Evolutionary conservation across 495 filamentous ascomycete genomes (phyloP).

Genomic region (Tuber aestivum): DNA sequence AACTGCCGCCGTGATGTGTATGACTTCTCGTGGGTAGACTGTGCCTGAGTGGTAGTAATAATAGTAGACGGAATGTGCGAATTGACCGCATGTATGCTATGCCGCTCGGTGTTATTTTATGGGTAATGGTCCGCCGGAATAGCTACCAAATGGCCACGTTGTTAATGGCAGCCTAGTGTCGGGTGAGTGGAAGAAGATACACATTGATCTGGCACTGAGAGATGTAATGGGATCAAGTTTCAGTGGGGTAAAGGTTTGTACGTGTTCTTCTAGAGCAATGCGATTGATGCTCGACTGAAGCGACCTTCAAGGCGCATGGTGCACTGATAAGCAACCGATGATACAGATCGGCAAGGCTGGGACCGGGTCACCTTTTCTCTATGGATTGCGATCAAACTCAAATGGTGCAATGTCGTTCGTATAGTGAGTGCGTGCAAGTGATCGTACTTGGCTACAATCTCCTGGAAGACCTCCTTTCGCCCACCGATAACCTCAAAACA

Average conservation of each 20-base stretch:
- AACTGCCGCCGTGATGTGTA: background rate
- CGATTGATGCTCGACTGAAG: background rate
- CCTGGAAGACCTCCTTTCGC: background rate
- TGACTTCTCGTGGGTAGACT: background rate
- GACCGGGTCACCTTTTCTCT: background rate
- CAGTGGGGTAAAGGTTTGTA: background rate
- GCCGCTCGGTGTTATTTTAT: background rate
- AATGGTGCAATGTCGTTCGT: background rate
- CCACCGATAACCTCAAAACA: background rate
- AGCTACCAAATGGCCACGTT: background rate
- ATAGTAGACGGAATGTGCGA: background rate
- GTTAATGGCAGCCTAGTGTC: background rate
- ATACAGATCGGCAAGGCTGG: background rate
- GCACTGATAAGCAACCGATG: background rate
- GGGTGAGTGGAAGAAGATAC: background rate
- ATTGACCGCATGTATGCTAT: background rate
- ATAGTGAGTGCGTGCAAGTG: background rate
- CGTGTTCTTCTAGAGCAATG: background rate
- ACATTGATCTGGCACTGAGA: background rate
- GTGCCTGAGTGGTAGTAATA: background rate
- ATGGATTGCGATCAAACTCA: background rate
- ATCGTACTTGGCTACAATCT: background rate
- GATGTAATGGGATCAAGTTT: background rate
- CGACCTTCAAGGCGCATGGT: background rate
- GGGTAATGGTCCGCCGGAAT: background rate